A percentile compares a stretch with the other conserved stretches of the same genome.
Conservation (phyloP, 805 yeast genomes). For the Lipomyces sp. region DNA sequence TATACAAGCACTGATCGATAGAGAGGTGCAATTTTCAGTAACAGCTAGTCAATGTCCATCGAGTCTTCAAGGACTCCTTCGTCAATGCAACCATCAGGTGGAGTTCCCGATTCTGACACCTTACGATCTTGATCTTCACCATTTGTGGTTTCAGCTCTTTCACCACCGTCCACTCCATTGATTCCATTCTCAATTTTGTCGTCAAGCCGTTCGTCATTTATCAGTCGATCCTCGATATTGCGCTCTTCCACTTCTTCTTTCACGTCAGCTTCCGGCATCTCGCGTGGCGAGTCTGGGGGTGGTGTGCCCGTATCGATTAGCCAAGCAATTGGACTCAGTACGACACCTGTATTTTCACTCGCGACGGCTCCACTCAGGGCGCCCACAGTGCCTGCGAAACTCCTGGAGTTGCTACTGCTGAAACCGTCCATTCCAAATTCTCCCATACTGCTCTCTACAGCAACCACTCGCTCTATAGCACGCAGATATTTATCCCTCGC, state of each 20-base stretch:
- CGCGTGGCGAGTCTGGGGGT: constrained; percentile 18
- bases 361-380: neutral
- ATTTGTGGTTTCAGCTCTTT: neutral
- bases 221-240: neutral
- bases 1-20: neutral
- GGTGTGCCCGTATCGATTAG: constrained; percentile 41
- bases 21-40: neutral
- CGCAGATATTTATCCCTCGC: constrained; percentile 40
- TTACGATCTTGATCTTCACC: neutral
- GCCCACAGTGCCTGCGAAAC: neutral
- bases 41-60: constrained; percentile 9
- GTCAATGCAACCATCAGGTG: neutral
- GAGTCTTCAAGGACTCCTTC: constrained; percentile 1
- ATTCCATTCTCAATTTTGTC: neutral
- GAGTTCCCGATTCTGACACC: neutral
- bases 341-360: constrained; percentile 23
- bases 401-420: neutral
- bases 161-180: neutral
- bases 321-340: constrained; percentile 40
- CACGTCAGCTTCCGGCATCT: constrained; percentile 5
- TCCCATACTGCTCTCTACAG: constrained; percentile 33
- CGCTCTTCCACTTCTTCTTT: neutral
- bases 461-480: constrained; percentile 41
- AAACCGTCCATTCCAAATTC: constrained; percentile 11
- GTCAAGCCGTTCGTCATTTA: neutral